Evolutionary conservation across 2,329 filamentous ascomycete genomes (phyloP), one percentile per base, ranked within the genome.

Genomic region (Curvularia spicifera): DNA sequence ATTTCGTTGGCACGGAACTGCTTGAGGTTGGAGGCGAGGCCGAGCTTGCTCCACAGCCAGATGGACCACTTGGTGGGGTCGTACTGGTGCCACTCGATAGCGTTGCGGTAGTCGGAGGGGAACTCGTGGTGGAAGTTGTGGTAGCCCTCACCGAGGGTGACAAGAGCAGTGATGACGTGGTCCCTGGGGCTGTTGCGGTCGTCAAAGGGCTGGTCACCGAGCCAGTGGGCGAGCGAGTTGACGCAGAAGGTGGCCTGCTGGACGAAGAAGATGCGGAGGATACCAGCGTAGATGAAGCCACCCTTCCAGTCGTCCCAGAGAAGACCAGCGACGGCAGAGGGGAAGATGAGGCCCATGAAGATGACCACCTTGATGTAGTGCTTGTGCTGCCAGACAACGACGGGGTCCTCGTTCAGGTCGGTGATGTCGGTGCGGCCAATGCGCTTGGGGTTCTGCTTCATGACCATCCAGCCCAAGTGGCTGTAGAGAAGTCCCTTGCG

Each of bases 221-320:
- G 78, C 80, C 80, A 83, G 70, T 83, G 81, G 44, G 81, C 81
- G 49, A 83, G 79, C 8, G 81, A 83, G 76, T 83, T 83, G 75
- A 83, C 81, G 59, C 81, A 83, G 78, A 83, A 83, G 45, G 81
- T 83, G 47, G 80, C 80, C 71, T 83, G 81, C 70, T 83, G 81
- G 57, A 83, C 80, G 70, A 82, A 80, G 73, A 82, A 81, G 70
- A 83, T 81, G 65, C 81, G 78, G 54, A 83, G 78, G 65, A 83
- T 82, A 59, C 81, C 81, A 22, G 78, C 81, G 63, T 83, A 83
- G 75, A 83, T 78, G 66, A 78, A 81, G 31, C 81, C 81, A 64
- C 81, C 81, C 60, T 71, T 65, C 77, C 78, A 82, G 68, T 83
- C 81, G 57, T 77, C 76, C 81, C 81, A 83, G 54, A 76, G 76